Evolutionary conservation across 331 rosid species (phyloP), one percentile per base, ranked within the genome.

Genomic region (Prunus yedoensis): DNA sequence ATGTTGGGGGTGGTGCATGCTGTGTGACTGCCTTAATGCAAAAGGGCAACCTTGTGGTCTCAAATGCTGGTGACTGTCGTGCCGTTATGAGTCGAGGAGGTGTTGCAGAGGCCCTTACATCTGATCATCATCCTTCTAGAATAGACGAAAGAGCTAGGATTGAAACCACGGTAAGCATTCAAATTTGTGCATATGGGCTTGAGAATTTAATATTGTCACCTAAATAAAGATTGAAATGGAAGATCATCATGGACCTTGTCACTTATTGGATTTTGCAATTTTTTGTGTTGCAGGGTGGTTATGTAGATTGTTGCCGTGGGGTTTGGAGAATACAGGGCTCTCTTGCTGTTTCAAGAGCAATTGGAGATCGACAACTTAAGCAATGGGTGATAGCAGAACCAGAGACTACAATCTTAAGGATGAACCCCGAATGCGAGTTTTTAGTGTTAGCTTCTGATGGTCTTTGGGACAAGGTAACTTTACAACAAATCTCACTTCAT

Each of bases 251-350:
- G 20, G 47, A 50, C 0, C 13, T 14, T 27, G 21, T 76, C 13
- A 4, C 28, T 73, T 73, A 82, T 54, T 23, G 30, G 27, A 3
- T 2, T 77, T 50, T 66, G 64, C 52, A 8, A 5, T 25, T 16
- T 28, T 47, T 13, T 46, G 7, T 11, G 71, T 49, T 68, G 49
- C 35, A 87, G 91, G 91, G 89, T 56, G 91, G 91, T 59, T 85
- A 80, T 58, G 85, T 87, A 10, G 91, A 87, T 54, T 75, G 23
- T 47, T 70, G 86, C 74, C 76, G 47, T 2, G 77, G 87, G 10
- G 87, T 72, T 52, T 87, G 91, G 91, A 79, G 91, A 81, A 73
- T 87, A 30, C 87, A 87, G 51, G 89, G 89, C 3, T 80, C 91
- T 38, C 87, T 85, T 11, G 91, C 89, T 14, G 89, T 83, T 49